Evolutionary conservation across 2,329 filamentous ascomycete species (phyloP).

Genomic region (Hypoxylon sp.): DNA sequence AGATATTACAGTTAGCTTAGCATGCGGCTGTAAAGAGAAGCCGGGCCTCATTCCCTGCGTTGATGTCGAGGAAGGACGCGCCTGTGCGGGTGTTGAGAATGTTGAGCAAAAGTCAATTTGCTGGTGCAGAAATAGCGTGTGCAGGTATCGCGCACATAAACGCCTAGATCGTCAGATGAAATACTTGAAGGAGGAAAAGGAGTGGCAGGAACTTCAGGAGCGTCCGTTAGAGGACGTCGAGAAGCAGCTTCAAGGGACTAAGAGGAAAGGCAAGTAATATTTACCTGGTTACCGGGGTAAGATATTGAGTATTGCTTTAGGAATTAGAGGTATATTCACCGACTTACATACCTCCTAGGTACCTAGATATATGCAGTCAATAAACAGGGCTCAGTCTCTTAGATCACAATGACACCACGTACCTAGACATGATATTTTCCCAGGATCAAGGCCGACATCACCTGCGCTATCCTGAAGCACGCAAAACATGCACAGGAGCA

Average conservation of each 20-base stretch:
- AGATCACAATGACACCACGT: neutral
- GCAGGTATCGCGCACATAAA: conserved; percentile 30
- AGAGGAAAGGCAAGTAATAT: neutral
- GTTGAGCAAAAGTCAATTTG: conserved; percentile 17
- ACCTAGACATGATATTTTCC: neutral
- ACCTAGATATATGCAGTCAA: neutral
- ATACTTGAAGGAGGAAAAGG: conserved; percentile 34
- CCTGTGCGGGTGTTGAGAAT: conserved; percentile 1
- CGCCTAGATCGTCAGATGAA: conserved; percentile 29
- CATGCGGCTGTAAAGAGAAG: conserved; percentile 31
- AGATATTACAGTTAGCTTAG: conserved; percentile 16
- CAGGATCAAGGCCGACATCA: neutral
- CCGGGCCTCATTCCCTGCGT: conserved; percentile 11
- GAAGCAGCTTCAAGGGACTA: neutral
- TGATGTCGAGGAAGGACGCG: conserved; percentile 4
- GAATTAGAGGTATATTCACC: no score
- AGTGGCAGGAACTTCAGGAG: conserved; percentile 10
- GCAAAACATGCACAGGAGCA: neutral
- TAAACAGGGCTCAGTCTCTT: neutral
- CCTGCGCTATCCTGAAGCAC: neutral
- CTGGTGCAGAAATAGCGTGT: conserved; percentile 31
- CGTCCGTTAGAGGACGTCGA: neutral
- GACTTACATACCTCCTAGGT: neutral
- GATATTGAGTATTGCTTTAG: no score
- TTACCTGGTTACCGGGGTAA: no score